Evolutionary conservation across 257 asterid species (phyloP), one percentile per base, ranked within the genome.

Genomic region (Plantago major): DNA sequence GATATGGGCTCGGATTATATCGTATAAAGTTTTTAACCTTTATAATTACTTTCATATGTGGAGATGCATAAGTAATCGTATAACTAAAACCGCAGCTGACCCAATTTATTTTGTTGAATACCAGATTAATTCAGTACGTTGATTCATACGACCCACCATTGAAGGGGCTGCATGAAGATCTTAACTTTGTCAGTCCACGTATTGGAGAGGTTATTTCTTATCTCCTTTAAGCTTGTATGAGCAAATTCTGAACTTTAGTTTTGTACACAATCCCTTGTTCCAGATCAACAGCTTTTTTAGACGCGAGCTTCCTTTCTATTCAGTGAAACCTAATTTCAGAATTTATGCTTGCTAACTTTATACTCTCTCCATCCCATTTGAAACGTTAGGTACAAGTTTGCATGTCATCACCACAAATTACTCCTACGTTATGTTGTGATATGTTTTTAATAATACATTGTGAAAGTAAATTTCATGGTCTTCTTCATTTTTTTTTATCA

Each of bases 91-190:
- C 65, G 72, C 60, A 47, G 65, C 68, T 68, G 40, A 73, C 74
- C 55, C 48, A 16, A 42, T 65, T 47, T 56, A 55, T 58, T 56
- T 56, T 57, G 26, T 68, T 42, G 65, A 64, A 59, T 78, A 63
- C 66, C 95, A 92, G 99, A 85, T 78, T 92, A 76, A 73, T 87
- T 72, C 97, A 89, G 60, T 92, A 89, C 73, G 81, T 92, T 26
- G 99, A 92, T 80, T 89, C 99, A 49, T 92, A 86, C 61, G 97
- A 89, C 84, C 97, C 97, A 58, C 95, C 97, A 63, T 62, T 89
- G 82, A 93, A 89, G 85, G 99, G 99, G 74, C 82, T 92, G 67
- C 97, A 89, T 73, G 98, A 92, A 79, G 98, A 92, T 74, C 95
- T 92, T 73, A 92, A 92, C 77, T 89, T 92, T 56, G 98, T 93